These are phyloP conservation scores for Lactarius tabidus DNA, from an alignment of 768 basidiomycete genomes.

Conservation along the genomic window DNA sequence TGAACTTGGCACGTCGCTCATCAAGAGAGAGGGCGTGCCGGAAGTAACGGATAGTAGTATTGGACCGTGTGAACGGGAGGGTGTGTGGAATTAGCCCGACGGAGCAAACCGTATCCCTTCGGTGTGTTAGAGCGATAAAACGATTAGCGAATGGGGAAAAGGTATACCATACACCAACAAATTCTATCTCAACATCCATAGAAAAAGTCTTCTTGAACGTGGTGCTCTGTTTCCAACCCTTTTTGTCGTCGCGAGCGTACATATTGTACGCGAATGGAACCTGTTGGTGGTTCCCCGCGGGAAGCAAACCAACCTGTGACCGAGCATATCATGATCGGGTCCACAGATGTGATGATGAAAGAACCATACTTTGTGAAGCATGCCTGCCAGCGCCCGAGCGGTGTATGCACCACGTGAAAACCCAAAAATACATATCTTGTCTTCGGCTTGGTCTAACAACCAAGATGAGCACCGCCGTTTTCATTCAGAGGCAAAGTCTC, in stretches of 20 bases:
- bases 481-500: not conserved
- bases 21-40: slow-evolving; percentile 70
- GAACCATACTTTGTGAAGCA: slow-evolving; percentile 57
- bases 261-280: slow-evolving; percentile 77
- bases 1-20: slow-evolving; percentile 61
- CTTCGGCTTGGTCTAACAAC: slow-evolving; percentile 57
- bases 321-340: not conserved
- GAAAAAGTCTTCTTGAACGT: slow-evolving; percentile 74
- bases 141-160: not conserved
- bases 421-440: slow-evolving; percentile 77
- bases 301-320: slow-evolving; percentile 61
- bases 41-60: slow-evolving; percentile 58
- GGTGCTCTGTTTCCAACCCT: slow-evolving; percentile 59
- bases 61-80: slow-evolving; percentile 63
- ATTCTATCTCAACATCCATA: slow-evolving; percentile 67
- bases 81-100: slow-evolving; percentile 61
- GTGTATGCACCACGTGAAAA: slow-evolving; percentile 78
- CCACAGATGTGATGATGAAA: not conserved
- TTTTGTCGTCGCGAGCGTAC: slow-evolving; percentile 55
- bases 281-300: slow-evolving; percentile 66
- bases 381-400: slow-evolving; percentile 65
- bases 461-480: not conserved
- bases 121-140: slow-evolving; percentile 5
- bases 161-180: slow-evolving; percentile 69
- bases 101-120: slow-evolving; percentile 67